Evolutionary conservation across 2,329 filamentous ascomycete genomes (phyloP).

Genomic region (Hypoxylon sp.): DNA sequence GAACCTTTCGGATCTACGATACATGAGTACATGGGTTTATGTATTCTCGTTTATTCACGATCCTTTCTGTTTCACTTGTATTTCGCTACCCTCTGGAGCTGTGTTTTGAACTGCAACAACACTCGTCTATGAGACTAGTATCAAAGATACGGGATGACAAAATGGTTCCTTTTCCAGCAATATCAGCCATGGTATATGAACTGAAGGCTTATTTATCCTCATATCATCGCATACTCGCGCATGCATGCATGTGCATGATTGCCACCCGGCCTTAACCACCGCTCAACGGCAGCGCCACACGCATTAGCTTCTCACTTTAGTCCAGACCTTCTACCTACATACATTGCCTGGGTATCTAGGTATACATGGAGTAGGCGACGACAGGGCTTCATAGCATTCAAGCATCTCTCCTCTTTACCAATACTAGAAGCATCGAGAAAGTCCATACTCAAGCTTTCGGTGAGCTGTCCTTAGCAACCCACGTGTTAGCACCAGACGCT

Average conservation of each 20-base stretch:
- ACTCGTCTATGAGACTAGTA: constrained; percentile 12
- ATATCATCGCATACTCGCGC: constrained; percentile 7
- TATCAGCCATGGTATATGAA: constrained; percentile 16
- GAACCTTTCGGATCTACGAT: constrained; percentile 14
- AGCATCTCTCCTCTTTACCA: neutral
- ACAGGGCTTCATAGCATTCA: neutral
- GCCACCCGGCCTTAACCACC: constrained; percentile 12
- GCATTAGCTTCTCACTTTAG: constrained; percentile 15
- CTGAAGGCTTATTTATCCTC: constrained; percentile 24
- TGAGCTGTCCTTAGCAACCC: constrained; percentile 6
- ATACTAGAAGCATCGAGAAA: constrained; percentile 11
- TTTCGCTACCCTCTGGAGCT: constrained; percentile 16
- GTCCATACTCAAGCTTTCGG: neutral
- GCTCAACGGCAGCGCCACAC: constrained; percentile 30
- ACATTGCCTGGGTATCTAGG: constrained; percentile 4
- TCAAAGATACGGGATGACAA: constrained; percentile 21
- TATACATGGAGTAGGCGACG: constrained; percentile 7
- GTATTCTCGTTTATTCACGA: constrained; percentile 16
- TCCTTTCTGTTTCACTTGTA: constrained; percentile 30
- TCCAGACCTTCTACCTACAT: neutral
- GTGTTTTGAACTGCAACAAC: constrained; percentile 34
- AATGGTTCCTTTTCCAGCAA: constrained; percentile 13
- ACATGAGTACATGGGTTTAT: neutral
- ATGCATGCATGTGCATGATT: constrained; percentile 25
- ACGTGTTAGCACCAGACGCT: constrained; percentile 20